Evolutionary conservation across 129 eudicot species (phyloP).

Genomic region (Flaveria robusta): DNA sequence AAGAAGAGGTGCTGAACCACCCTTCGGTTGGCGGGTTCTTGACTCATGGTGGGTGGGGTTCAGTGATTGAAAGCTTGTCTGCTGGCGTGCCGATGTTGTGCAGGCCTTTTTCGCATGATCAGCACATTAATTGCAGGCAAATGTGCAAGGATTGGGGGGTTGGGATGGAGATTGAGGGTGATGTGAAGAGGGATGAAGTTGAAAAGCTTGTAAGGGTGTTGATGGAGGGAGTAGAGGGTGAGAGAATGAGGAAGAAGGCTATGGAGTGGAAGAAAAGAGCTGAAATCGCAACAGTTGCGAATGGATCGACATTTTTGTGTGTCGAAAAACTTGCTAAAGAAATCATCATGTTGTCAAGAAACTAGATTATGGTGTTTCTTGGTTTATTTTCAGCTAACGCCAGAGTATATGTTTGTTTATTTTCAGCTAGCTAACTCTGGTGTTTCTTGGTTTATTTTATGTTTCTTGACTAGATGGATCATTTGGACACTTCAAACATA

Average conservation of each 20-base stretch:
- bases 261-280: slow-evolving; percentile 26
- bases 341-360: slow-evolving; percentile 6
- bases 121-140: slow-evolving; percentile 21
- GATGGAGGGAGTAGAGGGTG: slow-evolving; percentile 22
- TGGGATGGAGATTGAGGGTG: slow-evolving; percentile 23
- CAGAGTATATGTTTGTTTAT: neutral
- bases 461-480: too few relatives aligned
- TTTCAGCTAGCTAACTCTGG: neutral
- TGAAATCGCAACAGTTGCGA: neutral
- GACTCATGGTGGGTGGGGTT: slow-evolving; percentile 38
- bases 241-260: slow-evolving; percentile 17
- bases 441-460: too few relatives aligned
- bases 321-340: slow-evolving; percentile 9
- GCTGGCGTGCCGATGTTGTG: slow-evolving; percentile 37
- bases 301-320: slow-evolving; percentile 17
- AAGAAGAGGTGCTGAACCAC: slow-evolving; percentile 30
- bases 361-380: neutral
- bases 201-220: slow-evolving; percentile 28
- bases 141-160: slow-evolving; percentile 24
- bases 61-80: slow-evolving; percentile 33
- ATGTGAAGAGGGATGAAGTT: slow-evolving; percentile 20
- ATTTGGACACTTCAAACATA: too few relatives aligned
- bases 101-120: slow-evolving; percentile 20
- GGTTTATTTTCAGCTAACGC: neutral
- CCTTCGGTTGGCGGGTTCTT: slow-evolving; percentile 31